Evolutionary conservation across 2,329 filamentous ascomycete species (phyloP).

Genomic region (Cladosporium oxysporum): DNA sequence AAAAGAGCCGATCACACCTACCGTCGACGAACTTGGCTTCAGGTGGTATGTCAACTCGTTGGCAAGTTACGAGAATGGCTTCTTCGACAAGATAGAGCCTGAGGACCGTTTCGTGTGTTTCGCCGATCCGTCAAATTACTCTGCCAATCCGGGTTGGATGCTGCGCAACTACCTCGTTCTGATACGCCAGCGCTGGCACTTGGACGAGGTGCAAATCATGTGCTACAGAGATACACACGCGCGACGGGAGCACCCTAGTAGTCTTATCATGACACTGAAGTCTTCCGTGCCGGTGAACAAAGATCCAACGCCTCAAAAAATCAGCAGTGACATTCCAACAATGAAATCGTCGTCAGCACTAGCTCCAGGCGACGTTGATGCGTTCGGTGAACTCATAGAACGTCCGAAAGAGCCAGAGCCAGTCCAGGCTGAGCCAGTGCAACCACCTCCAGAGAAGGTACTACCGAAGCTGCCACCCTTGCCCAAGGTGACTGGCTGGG

Average conservation of each 20-base stretch:
- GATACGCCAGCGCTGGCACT: conserved; percentile 76
- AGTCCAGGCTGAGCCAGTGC: conserved; percentile 23
- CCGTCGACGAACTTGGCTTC: conserved; percentile 61
- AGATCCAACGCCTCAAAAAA: conserved; percentile 27
- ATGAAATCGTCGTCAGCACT: conserved; percentile 33
- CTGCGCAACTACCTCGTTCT: conserved; percentile 85
- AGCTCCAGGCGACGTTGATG: conserved; percentile 34
- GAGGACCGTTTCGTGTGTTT: conserved; percentile 83
- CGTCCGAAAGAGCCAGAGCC: conserved; percentile 23
- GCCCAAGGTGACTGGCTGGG: conserved; percentile 94
- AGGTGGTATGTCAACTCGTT: conserved; percentile 78
- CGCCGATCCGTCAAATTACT: conserved; percentile 88
- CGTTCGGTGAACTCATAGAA: conserved; percentile 35
- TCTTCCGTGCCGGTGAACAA: conserved; percentile 49
- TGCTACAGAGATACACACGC: conserved; percentile 86
- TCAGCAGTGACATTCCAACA: conserved; percentile 28
- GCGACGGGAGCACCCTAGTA: conserved; percentile 76
- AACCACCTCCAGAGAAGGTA: conserved; percentile 40
- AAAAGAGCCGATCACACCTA: conserved; percentile 54
- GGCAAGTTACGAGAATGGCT: conserved; percentile 78
- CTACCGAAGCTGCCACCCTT: conserved; percentile 46
- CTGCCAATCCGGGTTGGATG: conserved; percentile 87
- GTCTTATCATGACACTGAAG: conserved; percentile 71
- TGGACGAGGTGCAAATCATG: conserved; percentile 77
- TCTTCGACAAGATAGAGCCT: conserved; percentile 73